These are phyloP conservation scores for Penicillium paxilli DNA, from an alignment of 495 filamentous ascomycete genomes.

Conservation along the genomic window DNA sequence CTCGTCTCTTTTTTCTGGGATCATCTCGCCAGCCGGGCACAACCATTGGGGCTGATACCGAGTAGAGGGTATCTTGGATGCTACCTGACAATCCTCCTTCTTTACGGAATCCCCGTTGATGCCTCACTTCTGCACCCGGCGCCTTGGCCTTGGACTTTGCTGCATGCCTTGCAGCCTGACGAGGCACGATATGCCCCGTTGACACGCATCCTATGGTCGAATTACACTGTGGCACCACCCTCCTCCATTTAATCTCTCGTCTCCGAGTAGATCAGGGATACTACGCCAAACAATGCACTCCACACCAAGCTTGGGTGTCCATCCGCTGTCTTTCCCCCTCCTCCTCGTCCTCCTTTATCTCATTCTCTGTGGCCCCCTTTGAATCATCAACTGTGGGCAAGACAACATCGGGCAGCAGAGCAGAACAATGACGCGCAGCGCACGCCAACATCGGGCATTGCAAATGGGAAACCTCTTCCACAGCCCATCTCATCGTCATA, in stretches of 20 bases:
- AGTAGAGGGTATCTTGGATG: neutral
- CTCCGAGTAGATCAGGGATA: constrained; percentile 10
- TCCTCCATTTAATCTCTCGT: constrained; percentile 8
- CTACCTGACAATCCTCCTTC: neutral
- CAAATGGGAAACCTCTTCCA: neutral
- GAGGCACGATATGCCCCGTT: constrained; percentile 24
- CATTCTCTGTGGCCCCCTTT: too few relatives aligned
- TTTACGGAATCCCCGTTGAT: neutral
- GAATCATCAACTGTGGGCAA: too few relatives aligned
- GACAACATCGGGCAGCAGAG: constrained; percentile 21
- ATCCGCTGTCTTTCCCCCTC: neutral
- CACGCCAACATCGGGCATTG: constrained; percentile 1
- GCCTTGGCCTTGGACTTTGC: constrained; percentile 10
- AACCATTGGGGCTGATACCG: constrained; percentile 11
- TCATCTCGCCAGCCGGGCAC: constrained; percentile 7
- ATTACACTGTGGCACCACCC: constrained; percentile 30
- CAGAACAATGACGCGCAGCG: constrained; percentile 20
- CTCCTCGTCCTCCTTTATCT: too few relatives aligned
- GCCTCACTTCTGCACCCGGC: neutral
- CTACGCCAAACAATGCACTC: neutral
- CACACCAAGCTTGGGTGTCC: constrained; percentile 9
- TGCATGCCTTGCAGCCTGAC: constrained; percentile 34
- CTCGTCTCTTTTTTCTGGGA: neutral
- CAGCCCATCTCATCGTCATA: constrained; percentile 12
- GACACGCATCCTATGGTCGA: constrained; percentile 18